Evolutionary conservation across 2,329 filamentous ascomycete genomes (phyloP).

Genomic region (Fusarium papillatum): DNA sequence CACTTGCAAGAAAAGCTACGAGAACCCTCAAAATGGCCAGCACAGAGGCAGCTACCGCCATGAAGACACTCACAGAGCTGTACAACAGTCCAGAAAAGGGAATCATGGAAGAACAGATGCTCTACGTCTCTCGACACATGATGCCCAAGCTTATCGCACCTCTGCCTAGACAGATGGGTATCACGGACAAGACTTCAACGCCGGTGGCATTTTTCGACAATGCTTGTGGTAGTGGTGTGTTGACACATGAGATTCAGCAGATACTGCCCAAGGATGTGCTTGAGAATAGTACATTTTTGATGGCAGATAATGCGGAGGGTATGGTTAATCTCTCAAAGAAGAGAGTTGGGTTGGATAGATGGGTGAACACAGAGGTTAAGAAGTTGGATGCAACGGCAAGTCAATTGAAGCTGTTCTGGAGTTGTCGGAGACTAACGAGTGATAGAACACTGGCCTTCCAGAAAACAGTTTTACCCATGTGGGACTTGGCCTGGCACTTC

Average conservation of each 20-base stretch:
- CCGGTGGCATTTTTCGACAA: slow-evolving; percentile 63
- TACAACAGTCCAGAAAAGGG: slow-evolving; percentile 30
- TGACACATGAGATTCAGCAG: slow-evolving; percentile 59
- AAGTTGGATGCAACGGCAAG: slow-evolving; percentile 62
- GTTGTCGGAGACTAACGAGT: neutral
- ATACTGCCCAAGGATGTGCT: slow-evolving; percentile 54
- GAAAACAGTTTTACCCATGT: slow-evolving; percentile 58
- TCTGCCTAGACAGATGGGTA: slow-evolving; percentile 43
- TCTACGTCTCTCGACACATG: slow-evolving; percentile 35
- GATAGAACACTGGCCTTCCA: slow-evolving; percentile 55
- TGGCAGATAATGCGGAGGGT: slow-evolving; percentile 59
- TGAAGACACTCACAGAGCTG: slow-evolving; percentile 28
- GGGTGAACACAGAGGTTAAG: slow-evolving; percentile 59
- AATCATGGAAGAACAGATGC: slow-evolving; percentile 28
- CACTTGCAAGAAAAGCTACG: neutral
- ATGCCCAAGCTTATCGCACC: slow-evolving; percentile 33
- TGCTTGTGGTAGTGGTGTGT: slow-evolving; percentile 66
- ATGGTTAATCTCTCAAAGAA: slow-evolving; percentile 57
- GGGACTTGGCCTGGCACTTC: slow-evolving; percentile 61
- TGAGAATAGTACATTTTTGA: slow-evolving; percentile 60
- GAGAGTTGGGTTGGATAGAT: slow-evolving; percentile 56
- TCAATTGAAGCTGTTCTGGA: neutral
- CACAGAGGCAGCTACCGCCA: slow-evolving; percentile 2
- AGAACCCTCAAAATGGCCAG: slow-evolving; percentile 18
- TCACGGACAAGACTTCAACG: slow-evolving; percentile 26